These are phyloP conservation scores for Penicillium sp. DNA, from an alignment of 2,329 filamentous ascomycete species.

Conservation along the genomic window DNA sequence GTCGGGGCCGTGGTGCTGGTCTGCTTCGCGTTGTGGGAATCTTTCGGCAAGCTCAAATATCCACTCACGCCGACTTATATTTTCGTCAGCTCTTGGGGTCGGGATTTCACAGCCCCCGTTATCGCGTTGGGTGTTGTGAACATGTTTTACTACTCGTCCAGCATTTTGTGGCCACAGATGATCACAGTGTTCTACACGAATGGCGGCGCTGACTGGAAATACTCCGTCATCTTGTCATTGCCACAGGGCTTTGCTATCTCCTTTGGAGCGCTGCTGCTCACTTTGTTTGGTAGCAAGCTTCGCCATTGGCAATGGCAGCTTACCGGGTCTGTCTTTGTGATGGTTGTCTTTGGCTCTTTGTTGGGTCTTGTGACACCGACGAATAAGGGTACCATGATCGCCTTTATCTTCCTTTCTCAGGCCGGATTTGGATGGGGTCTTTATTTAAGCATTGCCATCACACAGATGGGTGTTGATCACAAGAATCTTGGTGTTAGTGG, in stretches of 20 bases:
- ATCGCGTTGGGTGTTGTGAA: conserved; percentile 50
- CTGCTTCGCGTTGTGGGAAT: conserved; percentile 45
- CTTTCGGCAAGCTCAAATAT: conserved; percentile 39
- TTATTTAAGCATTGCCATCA: conserved; percentile 52
- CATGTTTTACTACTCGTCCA: conserved; percentile 56
- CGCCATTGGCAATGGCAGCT: conserved; percentile 53
- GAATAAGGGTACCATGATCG: conserved; percentile 50
- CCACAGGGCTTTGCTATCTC: conserved; percentile 50
- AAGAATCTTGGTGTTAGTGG: conserved; percentile 50
- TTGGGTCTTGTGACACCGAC: conserved; percentile 47
- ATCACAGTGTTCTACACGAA: conserved; percentile 49
- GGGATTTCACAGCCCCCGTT: conserved; percentile 52
- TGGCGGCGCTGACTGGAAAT: conserved; percentile 36
- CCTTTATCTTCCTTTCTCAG: conserved; percentile 50
- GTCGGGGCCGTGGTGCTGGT: conserved; percentile 39
- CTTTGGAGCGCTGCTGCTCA: conserved; percentile 46
- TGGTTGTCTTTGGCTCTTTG: conserved; percentile 52
- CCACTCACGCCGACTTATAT: conserved; percentile 49
- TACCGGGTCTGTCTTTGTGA: conserved; percentile 46
- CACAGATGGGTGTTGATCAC: conserved; percentile 54
- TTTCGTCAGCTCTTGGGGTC: conserved; percentile 48
- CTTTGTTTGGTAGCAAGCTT: conserved; percentile 46
- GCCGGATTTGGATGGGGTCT: conserved; percentile 52
- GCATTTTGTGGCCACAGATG: conserved; percentile 52
- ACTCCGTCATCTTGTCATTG: conserved; percentile 43